Evolutionary conservation across 2,329 filamentous ascomycete genomes (phyloP), one percentile per base, ranked within the genome.

Genomic region (Aspergillus chevalieri): DNA sequence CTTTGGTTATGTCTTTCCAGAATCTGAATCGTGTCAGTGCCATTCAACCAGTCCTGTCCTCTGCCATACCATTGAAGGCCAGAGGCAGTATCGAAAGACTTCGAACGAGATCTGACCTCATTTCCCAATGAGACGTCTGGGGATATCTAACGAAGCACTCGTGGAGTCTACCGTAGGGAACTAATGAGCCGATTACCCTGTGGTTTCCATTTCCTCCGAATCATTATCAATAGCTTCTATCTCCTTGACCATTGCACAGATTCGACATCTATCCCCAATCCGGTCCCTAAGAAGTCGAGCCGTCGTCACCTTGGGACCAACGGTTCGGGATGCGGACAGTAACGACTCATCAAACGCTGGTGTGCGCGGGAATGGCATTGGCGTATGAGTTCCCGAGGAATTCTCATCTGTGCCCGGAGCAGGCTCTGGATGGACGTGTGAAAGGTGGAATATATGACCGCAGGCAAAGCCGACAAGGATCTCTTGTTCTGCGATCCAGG

Each of bases 291-390:
- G 70, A 48, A 95, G 66, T 55, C 89, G 80, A 36, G 91, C 90
- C 64, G 89, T 88, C 55, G 87, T 93, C 24, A 95, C 89, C 70
- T 96, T 96, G 26, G 85, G 82, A 0, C 89, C 87, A 6, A 97
- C 83, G 47, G 86, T 88, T 34, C 72, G 67, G 47, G 70, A 71
- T 41, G 57, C 66, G 42, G 56, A 61, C 43, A 60, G 54, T 30
- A 58, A 52, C 22, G 48, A 47, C 21, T 68, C 65, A 4, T 69
- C 60, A 10, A 57, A 34, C 5, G 61, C 54, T 15, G 44, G 48
- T 2, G 48, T 51, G 17, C 47, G 53, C 19, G 61, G 44, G 53
- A 61, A 49, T 46, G 59, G 47, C 43, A 54, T 42, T 39, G 61
- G 52, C 43, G 61, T 52, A 47, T 63, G 58, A 36, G 58, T 56